Evolutionary conservation across 2,329 filamentous ascomycete genomes (phyloP).

Genomic region (Pleurostoma richardsiae): DNA sequence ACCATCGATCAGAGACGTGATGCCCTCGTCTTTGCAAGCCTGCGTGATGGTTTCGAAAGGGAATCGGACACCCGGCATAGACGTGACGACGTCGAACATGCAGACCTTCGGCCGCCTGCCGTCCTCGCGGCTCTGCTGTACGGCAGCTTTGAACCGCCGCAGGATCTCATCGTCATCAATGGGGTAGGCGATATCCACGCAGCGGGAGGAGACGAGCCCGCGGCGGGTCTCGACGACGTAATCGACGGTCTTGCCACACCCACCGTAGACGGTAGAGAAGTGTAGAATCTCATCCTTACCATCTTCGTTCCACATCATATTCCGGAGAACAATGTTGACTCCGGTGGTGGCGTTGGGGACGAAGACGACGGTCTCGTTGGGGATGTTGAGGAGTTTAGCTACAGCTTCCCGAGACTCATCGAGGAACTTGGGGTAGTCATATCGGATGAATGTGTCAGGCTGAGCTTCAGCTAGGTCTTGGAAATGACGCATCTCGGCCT

Average conservation of each 20-base stretch:
- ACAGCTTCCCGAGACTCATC: slow-evolving; percentile 60
- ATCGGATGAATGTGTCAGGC: slow-evolving; percentile 74
- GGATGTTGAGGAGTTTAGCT: slow-evolving; percentile 61
- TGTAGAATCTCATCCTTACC: slow-evolving; percentile 75
- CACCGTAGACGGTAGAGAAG: slow-evolving; percentile 75
- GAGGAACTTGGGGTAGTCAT: slow-evolving; percentile 57
- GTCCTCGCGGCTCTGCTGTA: slow-evolving; percentile 42
- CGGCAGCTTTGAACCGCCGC: slow-evolving; percentile 50
- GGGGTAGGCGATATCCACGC: slow-evolving; percentile 64
- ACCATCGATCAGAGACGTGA: slow-evolving; percentile 75
- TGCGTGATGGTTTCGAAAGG: slow-evolving; percentile 67
- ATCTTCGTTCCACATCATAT: slow-evolving; percentile 60
- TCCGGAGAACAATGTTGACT: slow-evolving; percentile 75
- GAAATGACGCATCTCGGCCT: slow-evolving; percentile 53
- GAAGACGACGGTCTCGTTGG: slow-evolving; percentile 64
- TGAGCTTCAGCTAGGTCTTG: slow-evolving; percentile 61
- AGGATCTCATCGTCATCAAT: slow-evolving; percentile 65
- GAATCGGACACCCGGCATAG: slow-evolving; percentile 71
- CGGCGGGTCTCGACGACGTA: slow-evolving; percentile 64
- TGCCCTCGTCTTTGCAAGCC: slow-evolving; percentile 59
- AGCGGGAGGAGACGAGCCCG: slow-evolving; percentile 35
- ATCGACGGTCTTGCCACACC: slow-evolving; percentile 68
- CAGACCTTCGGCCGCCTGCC: slow-evolving; percentile 64
- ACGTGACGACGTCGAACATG: slow-evolving; percentile 76
- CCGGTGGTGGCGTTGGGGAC: slow-evolving; percentile 77